Base-by-base conservation (phyloP, 2,329 filamentous ascomycete genomes). In the Exserohilum rostratum region DNA sequence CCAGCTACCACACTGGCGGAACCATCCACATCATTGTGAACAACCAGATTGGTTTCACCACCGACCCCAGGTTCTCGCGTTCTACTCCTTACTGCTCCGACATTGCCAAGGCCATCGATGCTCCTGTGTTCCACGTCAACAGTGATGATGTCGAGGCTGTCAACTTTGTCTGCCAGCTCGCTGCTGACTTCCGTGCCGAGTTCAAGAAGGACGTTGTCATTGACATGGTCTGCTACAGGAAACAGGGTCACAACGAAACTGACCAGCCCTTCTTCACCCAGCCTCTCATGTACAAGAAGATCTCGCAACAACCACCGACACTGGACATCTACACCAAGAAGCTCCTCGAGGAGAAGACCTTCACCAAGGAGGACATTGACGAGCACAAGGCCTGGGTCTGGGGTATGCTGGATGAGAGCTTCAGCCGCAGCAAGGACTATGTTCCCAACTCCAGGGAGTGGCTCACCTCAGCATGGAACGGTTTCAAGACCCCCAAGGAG, bases 361-460 rank as follows among this genome's bases (percentile, higher is more conserved):
- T 99, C 80, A 96, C 91, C 65, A 93, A 96, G 81, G 93, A 95
- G 70, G 95, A 99, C 74, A 89, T 99, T 57, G 93, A 99, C 55
- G 95, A 99, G 83, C 95, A 99, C 84, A 96, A 96, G 85, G 90
- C 96, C 77, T 99, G 95, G 95, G 95, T 98, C 56, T 99, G 93
- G 95, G 90, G 90, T 59, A 98, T 98, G 93, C 84, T 99, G 53
- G 93, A 96, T 73, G 93, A 98, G 77, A 97, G 92, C 80, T 99
- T 98, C 78, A 85, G 91, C 70, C 92, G 93, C 79, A 96, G 93
- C 79, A 98, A 96, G 80, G 93, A 99, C 71, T 99, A 99, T 79
- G 90, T 93, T 77, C 91, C 95, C 40, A 96, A 90, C 35, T 90
- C 93, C 64, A 96, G 96, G 81, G 95, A 99, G 79, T 99, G 95